These are phyloP conservation scores for Nigrospora oryzae DNA, from an alignment of 2,329 filamentous ascomycete genomes.

Conservation along the genomic window DNA sequence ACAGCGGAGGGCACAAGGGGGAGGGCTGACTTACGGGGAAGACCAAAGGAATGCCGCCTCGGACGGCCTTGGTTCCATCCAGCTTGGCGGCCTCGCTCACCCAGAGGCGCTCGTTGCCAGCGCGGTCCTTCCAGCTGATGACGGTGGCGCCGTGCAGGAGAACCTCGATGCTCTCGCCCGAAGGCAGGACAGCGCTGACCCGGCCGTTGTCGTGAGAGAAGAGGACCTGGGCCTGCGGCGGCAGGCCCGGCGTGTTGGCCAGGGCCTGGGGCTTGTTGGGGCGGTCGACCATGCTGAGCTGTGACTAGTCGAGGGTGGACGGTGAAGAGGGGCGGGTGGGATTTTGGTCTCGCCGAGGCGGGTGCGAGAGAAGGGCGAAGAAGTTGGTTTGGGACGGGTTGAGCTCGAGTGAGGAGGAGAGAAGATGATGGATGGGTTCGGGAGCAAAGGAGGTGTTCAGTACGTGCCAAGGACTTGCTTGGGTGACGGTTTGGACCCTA, in stretches of 20 bases:
- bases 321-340: no score
- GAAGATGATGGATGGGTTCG: no score
- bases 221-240: constrained; percentile 68
- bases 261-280: constrained; percentile 75
- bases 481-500: no score
- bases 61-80: constrained; percentile 81
- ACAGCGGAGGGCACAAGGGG: constrained; percentile 5
- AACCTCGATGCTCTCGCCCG: constrained; percentile 78
- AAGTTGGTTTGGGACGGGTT: no score
- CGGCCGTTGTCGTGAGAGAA: constrained; percentile 63
- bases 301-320: no score
- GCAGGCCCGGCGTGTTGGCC: constrained; percentile 62
- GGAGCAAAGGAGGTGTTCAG: no score
- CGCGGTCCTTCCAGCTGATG: constrained; percentile 80
- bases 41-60: constrained; percentile 85
- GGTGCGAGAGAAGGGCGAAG: no score
- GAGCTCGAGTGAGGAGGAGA: no score
- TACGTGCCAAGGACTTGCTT: no score
- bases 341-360: no score
- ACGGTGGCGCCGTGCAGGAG: constrained; percentile 90
- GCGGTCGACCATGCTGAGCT: constrained; percentile 62
- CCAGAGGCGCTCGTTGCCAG: constrained; percentile 77
- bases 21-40: constrained; percentile 62
- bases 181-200: constrained; percentile 73
- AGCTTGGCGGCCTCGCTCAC: constrained; percentile 71